Conservation (phyloP, 352 stramenopile species). For the Halophytophthora batemanensis region DNA sequence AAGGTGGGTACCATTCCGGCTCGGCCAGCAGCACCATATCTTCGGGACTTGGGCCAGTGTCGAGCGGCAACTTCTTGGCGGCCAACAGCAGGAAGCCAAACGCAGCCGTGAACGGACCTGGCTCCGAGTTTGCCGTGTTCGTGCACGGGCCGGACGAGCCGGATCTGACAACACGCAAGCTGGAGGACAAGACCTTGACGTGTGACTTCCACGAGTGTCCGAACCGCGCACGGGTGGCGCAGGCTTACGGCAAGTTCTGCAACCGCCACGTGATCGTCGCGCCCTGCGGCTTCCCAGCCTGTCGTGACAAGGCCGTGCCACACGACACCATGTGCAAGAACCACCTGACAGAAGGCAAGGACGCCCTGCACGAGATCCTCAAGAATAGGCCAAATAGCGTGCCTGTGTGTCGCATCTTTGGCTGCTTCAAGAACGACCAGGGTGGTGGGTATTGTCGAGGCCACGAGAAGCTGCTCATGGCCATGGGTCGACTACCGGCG, state of each 20-base stretch:
- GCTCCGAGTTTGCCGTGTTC: constrained; percentile 42
- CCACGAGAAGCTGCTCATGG: constrained; percentile 86
- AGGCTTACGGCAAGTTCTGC: constrained; percentile 82
- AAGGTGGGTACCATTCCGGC: constrained; percentile 1
- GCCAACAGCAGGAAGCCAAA: not conserved
- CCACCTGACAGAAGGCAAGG: constrained; percentile 65
- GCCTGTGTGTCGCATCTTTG: constrained; percentile 64
- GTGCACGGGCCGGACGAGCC: constrained; percentile 39
- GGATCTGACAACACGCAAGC: constrained; percentile 52
- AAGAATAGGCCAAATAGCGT: constrained; percentile 69
- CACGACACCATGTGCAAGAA: constrained; percentile 70
- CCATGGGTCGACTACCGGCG: constrained; percentile 62
- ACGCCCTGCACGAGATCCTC: constrained; percentile 65
- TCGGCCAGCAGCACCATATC: not conserved
- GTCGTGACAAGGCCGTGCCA: constrained; percentile 65
- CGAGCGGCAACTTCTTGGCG: not conserved
- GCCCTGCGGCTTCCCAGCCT: constrained; percentile 82
- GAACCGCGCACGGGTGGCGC: constrained; percentile 72
- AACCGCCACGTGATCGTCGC: constrained; percentile 85
- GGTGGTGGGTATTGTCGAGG: constrained; percentile 79
- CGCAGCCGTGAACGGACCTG: constrained; percentile 1
- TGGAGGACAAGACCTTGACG: constrained; percentile 62
- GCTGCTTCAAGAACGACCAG: constrained; percentile 89
- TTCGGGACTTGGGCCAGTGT: not conserved
- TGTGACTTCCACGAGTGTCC: constrained; percentile 76